Conservation (phyloP, 1,284 basidiomycete genomes). For the Coniferiporia weirii region DNA sequence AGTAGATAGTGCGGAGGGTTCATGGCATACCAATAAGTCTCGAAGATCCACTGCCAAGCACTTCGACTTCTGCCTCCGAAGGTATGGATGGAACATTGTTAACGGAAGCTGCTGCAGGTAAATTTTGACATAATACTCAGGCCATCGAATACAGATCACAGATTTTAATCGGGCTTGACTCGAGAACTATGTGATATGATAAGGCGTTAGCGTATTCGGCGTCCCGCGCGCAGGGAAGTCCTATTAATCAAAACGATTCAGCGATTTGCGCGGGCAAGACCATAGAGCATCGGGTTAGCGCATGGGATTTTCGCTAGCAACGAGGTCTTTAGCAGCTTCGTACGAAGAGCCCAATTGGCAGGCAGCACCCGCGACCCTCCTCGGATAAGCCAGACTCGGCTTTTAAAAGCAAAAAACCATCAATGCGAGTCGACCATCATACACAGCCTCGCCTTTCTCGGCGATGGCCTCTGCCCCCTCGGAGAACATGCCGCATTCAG, state of each 20-base stretch:
- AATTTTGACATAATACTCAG: not conserved
- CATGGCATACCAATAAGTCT: not conserved
- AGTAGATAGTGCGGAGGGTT: slow-evolving; percentile 6
- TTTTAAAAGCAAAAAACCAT: not conserved
- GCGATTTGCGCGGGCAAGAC: not conserved
- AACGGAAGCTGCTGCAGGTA: not conserved
- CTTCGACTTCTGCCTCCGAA: not conserved
- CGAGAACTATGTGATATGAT: no score
- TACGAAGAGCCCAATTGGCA: not conserved
- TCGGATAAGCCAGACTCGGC: not conserved
- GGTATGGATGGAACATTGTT: slow-evolving; percentile 3
- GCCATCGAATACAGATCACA: not conserved
- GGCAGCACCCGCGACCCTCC: not conserved
- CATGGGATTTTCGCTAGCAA: not conserved
- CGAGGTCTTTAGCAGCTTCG: not conserved
- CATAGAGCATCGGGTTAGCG: not conserved
- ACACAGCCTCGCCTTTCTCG: slow-evolving; percentile 1
- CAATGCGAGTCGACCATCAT: not conserved
- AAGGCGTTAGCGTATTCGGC: no score
- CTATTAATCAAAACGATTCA: not conserved
- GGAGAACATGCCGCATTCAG: no score
- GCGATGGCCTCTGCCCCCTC: no score
- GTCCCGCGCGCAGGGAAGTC: not conserved
- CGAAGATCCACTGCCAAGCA: slow-evolving; percentile 5
- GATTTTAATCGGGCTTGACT: no score